Conservation (phyloP, 441 rosid genomes). For the Jatropha podagrica region DNA sequence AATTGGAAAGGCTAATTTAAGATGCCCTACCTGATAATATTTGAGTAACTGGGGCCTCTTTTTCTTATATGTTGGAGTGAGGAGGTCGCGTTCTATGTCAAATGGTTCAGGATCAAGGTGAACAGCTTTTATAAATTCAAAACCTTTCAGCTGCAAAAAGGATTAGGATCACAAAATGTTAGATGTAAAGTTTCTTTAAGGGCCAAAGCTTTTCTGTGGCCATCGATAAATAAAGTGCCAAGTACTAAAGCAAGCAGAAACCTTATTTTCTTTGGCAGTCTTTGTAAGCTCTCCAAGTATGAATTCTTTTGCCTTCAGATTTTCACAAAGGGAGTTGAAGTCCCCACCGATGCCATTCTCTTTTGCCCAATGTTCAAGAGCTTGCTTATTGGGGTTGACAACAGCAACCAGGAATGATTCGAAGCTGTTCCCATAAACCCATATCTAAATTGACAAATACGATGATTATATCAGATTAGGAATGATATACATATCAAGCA, state of each 20-base stretch:
- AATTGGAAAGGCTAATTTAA: background rate
- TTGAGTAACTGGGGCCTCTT: conserved; percentile 92
- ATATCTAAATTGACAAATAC: conserved; percentile 46
- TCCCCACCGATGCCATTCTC: conserved; percentile 63
- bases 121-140: conserved; percentile 71
- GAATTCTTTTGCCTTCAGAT: conserved; percentile 61
- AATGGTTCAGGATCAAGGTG: conserved; percentile 88
- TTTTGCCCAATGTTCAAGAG: conserved; percentile 77
- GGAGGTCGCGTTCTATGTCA: conserved; percentile 84
- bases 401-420: conserved; percentile 84
- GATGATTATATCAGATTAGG: background rate
- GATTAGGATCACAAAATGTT: background rate
- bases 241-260: conserved; percentile 20
- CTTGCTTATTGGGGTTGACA: conserved; percentile 60
- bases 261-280: conserved; percentile 77
- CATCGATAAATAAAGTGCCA: background rate
- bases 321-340: conserved; percentile 63
- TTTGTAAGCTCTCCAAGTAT: conserved; percentile 65
- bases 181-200: background rate
- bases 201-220: background rate
- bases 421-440: conserved; percentile 96
- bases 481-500: too few relatives aligned
- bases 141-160: conserved; percentile 75
- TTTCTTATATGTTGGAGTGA: conserved; percentile 94
- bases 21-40: conserved; percentile 67